Base-by-base conservation (phyloP, 1,284 basidiomycete genomes). In the Trichosporon sp. region DNA sequence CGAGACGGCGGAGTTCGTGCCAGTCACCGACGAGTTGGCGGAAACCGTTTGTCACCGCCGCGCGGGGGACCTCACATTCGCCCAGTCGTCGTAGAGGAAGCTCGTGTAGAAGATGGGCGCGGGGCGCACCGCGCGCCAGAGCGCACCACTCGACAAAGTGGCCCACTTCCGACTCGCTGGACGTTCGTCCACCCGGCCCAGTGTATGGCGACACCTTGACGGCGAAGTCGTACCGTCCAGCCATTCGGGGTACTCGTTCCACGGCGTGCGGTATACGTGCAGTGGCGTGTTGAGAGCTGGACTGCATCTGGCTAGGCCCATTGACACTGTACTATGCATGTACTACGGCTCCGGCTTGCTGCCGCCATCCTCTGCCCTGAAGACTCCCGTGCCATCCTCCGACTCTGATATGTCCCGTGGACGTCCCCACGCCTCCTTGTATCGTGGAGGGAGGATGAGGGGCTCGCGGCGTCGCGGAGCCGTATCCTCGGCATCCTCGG, bases 161-260 rank as follows among this genome's bases (percentile, higher is more conserved):
- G 54, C 5, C 54, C 54, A 11, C 14, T 12, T 10, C 35, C 35
- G 2, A 31, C 54, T 19, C 21, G 54, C 54, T 59, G 26, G 21
- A 59, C 21, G 54, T 59, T 26, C 11, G 54, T 59, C 21, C 31
- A 4, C 26, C 43, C 43, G 4, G 43, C 4, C 43, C 43, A 14
- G 14, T 12, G 51, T 56, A 56, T 3, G 54, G 26, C 54, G 54
- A 31, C 3, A 19, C 11, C 54, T 59, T 59, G 10, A 59, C 26
- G 8, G 26, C 54, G 26, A 59, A 32, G 12, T 59, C 21, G 54
- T 32, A 59, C 11, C 31, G 54, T 4, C 26, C 8, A 2, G 8
- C 54, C 54, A 59, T 26, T 59, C 54, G 21, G 54, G 54, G 12
- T 31, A 59, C 54, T 59, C 54, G 26, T 2, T 19, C 54, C 54